Evolutionary conservation across 352 stramenopile species (phyloP).

Genomic region (Phytophthora europaea): DNA sequence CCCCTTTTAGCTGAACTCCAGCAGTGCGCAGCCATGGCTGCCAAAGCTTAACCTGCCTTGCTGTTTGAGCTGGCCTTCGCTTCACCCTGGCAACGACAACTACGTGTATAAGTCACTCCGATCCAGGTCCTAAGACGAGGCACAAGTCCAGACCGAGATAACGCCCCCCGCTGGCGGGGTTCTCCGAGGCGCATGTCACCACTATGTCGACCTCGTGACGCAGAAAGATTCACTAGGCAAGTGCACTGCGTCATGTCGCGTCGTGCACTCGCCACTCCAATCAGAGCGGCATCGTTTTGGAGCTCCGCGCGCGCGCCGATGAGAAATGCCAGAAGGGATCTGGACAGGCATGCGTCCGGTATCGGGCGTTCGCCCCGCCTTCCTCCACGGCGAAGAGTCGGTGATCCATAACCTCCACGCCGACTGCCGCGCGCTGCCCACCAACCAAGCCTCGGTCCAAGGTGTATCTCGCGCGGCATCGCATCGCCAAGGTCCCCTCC

Average conservation of each 20-base stretch:
- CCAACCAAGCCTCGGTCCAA: conserved; percentile 3
- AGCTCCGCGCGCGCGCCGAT: neutral
- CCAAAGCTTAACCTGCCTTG: neutral
- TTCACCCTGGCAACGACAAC: neutral
- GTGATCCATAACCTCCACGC: conserved; percentile 23
- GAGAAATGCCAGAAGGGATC: conserved; percentile 24
- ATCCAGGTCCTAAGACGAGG: conserved; percentile 12
- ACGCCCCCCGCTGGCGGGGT: neutral
- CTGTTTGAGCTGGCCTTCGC: neutral
- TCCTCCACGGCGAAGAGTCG: conserved; percentile 16
- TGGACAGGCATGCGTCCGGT: conserved; percentile 22
- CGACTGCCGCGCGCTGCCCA: conserved; percentile 14
- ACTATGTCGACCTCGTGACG: neutral
- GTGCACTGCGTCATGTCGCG: conserved; percentile 18
- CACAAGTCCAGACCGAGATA: conserved; percentile 17
- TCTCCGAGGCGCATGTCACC: neutral
- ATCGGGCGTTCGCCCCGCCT: conserved; percentile 26
- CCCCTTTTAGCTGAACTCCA: neutral
- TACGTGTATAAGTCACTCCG: neutral
- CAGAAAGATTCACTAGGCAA: neutral
- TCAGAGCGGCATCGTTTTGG: conserved; percentile 7
- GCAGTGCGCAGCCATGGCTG: neutral
- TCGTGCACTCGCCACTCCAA: conserved; percentile 19
- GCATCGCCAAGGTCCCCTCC: conserved; percentile 10
- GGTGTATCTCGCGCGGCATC: conserved; percentile 24